phyloP scores from a whole-genome alignment of 441 rosid species.

The Mallotus japonicus region DNA sequence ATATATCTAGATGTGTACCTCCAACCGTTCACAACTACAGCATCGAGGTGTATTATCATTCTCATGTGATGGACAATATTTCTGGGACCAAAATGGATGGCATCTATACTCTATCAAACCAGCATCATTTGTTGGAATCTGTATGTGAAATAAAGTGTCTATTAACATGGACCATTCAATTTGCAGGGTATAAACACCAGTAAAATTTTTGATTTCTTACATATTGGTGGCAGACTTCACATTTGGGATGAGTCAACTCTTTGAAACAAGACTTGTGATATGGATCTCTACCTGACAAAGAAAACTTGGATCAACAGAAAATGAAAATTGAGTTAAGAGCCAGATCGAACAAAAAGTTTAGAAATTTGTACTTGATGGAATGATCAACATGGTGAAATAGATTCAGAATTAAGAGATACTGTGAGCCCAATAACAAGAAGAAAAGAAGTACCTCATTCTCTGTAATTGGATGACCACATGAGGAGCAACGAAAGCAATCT shows the following conservation, averaged over 20 bases:
- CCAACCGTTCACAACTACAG: constrained; percentile 92
- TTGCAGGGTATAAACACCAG: neutral
- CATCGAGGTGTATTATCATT: constrained; percentile 77
- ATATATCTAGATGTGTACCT: constrained; percentile 41
- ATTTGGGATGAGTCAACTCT: constrained; percentile 86
- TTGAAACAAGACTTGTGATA: constrained; percentile 90
- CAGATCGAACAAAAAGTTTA: constrained; percentile 8
- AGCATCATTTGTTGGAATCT: constrained; percentile 82
- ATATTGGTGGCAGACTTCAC: constrained; percentile 86
- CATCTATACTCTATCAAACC: constrained; percentile 91
- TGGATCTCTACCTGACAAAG: constrained; percentile 64
- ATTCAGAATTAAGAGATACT: neutral
- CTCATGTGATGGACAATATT: constrained; percentile 89
- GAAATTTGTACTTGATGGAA: neutral
- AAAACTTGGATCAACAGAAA: constrained; percentile 67
- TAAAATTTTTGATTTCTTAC: constrained; percentile 45
- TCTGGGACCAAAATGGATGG: constrained; percentile 96
- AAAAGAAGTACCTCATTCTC: constrained; percentile 60
- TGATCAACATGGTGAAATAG: neutral
- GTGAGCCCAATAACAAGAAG: constrained; percentile 12
- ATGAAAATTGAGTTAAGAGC: constrained; percentile 26
- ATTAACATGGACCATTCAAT: neutral
- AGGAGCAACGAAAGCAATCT: constrained; percentile 68
- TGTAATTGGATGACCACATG: constrained; percentile 66
- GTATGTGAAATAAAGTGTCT: constrained; percentile 10